Base-by-base conservation (phyloP, 805 yeast species). In the Priceomyces fermenticarens region DNA sequence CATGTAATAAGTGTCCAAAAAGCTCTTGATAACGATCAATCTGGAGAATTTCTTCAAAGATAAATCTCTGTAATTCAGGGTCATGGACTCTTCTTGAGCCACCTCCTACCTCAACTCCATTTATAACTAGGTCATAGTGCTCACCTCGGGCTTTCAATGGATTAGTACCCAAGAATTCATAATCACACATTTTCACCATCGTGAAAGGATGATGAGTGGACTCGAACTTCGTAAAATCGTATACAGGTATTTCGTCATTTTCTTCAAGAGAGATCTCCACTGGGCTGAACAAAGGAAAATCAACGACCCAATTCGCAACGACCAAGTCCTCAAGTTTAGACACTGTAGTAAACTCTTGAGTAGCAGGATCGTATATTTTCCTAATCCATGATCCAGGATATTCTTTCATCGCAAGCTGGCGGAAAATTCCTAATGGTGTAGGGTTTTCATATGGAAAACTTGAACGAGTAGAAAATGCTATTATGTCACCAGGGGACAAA, bases 191-290 rank as follows among this genome's bases (percentile, higher is more conserved):
- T 29, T 81, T 74, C 1, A 83, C 85, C 98, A 93, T 93, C 0
- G 99, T 93, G 65, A 93, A 93, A 3, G 99, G 99, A 58, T 93
- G 99, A 57, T 93, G 99, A 0, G 97, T 90, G 0, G 98, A 78
- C 30, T 75, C 80, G 36, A 71, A 72, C 8, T 57, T 51, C 1
- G 51, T 40, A 30, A 47, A 57, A 52, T 79, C 75, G 56, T 88
- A 91, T 1, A 36, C 47, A 2, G 97, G 97, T 51, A 78, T 88
- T 2, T 61, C 72, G 5, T 42, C 52, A 1, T 38, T 47, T 2
- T 40, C 25, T 2, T 36, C 48, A 3, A 49, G 52, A 1, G 45
- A 36, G 0, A 51, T 36, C 47, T 83, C 90, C 4, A 63, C 55
- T 0, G 99, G 99, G 43, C 83, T 83, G 62, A 93, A 93, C 10